These are phyloP conservation scores for Solanum microdontum DNA, from an alignment of 257 asterid genomes.

Conservation along the genomic window DNA sequence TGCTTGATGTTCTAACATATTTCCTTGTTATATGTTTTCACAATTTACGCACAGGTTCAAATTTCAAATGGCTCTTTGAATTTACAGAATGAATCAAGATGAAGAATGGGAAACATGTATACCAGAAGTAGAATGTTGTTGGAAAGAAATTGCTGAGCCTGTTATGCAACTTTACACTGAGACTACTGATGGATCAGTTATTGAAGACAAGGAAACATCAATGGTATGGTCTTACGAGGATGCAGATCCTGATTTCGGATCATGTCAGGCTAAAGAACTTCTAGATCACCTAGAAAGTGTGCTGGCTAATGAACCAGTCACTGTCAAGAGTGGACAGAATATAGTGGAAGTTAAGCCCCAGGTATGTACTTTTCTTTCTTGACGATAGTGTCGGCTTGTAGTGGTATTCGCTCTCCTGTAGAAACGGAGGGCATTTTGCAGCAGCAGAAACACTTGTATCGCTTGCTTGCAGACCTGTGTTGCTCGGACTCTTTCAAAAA, in stretches of 20 bases:
- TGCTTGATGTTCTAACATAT: background rate
- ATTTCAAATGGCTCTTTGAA: background rate
- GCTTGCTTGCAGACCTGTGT: background rate
- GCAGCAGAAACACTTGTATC: background rate
- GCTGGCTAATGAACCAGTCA: conserved; percentile 81
- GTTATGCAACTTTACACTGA: conserved; percentile 81
- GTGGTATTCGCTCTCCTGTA: background rate
- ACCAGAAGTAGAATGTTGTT: conserved; percentile 58
- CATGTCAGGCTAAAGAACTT: conserved; percentile 90
- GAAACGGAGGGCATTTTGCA: background rate
- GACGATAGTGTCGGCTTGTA: background rate
- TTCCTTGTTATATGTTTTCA: background rate
- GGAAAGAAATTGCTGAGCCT: conserved; percentile 91
- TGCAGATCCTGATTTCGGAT: conserved; percentile 90
- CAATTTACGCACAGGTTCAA: background rate
- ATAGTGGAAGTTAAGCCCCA: conserved; percentile 85
- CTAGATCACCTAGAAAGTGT: conserved; percentile 87
- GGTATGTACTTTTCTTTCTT: conserved; percentile 28
- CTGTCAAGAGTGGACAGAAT: conserved; percentile 68
- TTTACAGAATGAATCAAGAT: conserved; percentile 44
- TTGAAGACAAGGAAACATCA: conserved; percentile 67
- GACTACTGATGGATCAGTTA: conserved; percentile 80
- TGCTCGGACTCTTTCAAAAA: background rate
- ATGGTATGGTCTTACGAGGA: conserved; percentile 90
- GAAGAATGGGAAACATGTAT: conserved; percentile 77